Conservation (phyloP, 108 stramenopile genomes). For the Ochromonas danica region DNA sequence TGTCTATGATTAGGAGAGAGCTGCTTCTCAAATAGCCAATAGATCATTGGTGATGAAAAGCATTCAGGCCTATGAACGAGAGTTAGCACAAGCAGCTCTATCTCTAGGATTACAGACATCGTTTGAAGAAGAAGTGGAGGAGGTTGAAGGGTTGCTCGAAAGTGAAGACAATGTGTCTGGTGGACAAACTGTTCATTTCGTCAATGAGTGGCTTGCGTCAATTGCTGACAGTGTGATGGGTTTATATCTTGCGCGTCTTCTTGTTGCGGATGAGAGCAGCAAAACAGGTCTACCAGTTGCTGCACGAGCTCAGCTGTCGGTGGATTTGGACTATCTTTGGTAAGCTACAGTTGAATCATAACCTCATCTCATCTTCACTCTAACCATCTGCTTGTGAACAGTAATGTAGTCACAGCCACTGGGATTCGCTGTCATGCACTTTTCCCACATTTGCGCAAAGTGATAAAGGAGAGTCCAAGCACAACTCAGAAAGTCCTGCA, state of each 20-base stretch:
- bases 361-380: too few relatives aligned
- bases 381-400: neutral
- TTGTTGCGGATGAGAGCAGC: neutral
- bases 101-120: neutral
- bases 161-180: neutral
- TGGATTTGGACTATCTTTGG: neutral
- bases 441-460: neutral
- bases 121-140: neutral
- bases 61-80: neutral
- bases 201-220: slow-evolving; percentile 15
- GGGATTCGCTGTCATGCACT: neutral
- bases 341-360: neutral
- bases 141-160: neutral
- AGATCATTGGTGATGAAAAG: neutral
- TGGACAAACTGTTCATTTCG: neutral
- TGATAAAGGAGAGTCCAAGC: too few relatives aligned
- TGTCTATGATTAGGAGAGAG: neutral
- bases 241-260: neutral
- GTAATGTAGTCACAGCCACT: neutral
- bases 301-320: neutral
- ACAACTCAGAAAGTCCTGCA: too few relatives aligned
- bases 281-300: neutral
- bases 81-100: neutral
- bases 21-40: neutral
- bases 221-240: neutral